Evolutionary conservation across 768 basidiomycete genomes (phyloP).

Genomic region (Rhodotorula paludigena): DNA sequence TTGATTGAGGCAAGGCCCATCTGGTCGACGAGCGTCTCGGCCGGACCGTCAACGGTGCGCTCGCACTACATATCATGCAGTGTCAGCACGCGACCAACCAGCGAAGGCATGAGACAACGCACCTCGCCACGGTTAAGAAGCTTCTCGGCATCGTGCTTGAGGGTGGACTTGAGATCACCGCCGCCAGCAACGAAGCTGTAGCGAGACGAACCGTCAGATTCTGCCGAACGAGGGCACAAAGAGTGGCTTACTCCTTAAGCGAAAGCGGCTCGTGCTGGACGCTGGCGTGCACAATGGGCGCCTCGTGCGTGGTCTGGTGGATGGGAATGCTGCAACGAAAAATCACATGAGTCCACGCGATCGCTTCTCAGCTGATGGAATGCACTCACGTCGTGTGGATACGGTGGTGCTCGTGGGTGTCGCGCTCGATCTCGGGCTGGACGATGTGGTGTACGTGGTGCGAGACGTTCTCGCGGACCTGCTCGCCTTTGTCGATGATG

Average conservation of each 20-base stretch:
- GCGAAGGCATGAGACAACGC: background rate
- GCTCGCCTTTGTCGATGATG: constrained; percentile 31
- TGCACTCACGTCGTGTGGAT: constrained; percentile 43
- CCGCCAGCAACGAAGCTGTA: constrained; percentile 23
- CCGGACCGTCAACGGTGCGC: constrained; percentile 29
- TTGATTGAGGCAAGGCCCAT: constrained; percentile 1
- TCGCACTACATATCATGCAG: constrained; percentile 4
- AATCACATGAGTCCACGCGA: background rate
- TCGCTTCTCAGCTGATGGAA: background rate
- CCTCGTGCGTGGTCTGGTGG: constrained; percentile 49
- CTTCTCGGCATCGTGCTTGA: constrained; percentile 24
- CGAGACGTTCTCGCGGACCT: constrained; percentile 16
- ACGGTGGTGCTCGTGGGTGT: constrained; percentile 47
- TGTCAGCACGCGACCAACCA: background rate
- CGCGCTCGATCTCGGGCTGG: constrained; percentile 49
- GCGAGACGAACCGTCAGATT: background rate
- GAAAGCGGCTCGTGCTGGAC: constrained; percentile 30
- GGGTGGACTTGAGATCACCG: constrained; percentile 29
- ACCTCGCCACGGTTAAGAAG: constrained; percentile 13
- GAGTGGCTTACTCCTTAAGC: constrained; percentile 28
- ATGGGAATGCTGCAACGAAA: constrained; percentile 39
- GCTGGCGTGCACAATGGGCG: constrained; percentile 36
- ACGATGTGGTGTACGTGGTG: constrained; percentile 43
- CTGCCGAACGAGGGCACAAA: background rate
- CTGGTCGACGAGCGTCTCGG: constrained; percentile 12